Percentiles rank a stretch among this genome's conserved stretches.
These are phyloP conservation scores for Cavenderia fasciculata DNA, from an alignment of 78 protist genomes.

Conservation along the genomic window DNA sequence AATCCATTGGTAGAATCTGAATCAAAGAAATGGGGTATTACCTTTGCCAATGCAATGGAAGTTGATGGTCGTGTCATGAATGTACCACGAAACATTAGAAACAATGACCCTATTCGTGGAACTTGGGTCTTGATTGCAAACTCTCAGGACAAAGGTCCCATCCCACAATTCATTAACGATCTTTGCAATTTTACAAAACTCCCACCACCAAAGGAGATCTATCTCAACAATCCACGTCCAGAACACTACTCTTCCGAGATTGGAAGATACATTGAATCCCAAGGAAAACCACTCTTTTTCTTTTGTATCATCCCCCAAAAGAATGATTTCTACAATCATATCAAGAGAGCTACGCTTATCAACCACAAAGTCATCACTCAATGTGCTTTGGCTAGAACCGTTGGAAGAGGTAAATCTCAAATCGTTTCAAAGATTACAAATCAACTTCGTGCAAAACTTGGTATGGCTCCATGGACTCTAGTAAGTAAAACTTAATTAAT, in stretches of 20 bases:
- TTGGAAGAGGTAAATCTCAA: not conserved
- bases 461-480: conserved; percentile 37
- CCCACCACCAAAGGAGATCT: not conserved
- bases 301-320: conserved; percentile 15
- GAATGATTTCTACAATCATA: not conserved
- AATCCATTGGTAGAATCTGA: not conserved
- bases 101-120: not conserved
- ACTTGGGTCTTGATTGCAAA: not conserved
- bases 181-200: not conserved
- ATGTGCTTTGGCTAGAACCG: not conserved
- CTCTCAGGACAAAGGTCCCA: not conserved
- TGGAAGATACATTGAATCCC: not conserved
- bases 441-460: conserved; percentile 32
- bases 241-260: not conserved
- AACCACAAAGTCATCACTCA: conserved; percentile 31
- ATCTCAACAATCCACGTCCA: not conserved
- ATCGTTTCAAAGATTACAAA: not conserved
- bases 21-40: not conserved
- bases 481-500: not conserved
- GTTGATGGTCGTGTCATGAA: not conserved
- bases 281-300: not conserved
- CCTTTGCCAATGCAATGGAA: not conserved
- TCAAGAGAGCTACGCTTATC: not conserved
- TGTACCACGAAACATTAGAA: not conserved
- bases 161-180: not conserved